Base-by-base conservation (phyloP, 208 protist genomes). In the Leishmania lainsoni region DNA sequence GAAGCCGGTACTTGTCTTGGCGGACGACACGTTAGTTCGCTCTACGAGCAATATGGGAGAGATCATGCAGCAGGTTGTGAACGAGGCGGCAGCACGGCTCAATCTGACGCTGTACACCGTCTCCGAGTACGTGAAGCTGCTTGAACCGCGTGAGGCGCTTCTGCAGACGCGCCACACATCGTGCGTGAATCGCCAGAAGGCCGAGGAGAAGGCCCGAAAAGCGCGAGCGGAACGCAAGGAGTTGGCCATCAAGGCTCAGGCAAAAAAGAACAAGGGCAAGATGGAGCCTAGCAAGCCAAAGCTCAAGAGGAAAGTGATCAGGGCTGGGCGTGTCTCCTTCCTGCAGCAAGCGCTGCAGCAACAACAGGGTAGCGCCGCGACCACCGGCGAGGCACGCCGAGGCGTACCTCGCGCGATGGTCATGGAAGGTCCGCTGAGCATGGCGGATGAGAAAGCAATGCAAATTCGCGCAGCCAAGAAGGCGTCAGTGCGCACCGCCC, bases 1-100 rank as follows among this genome's bases (percentile, higher is more conserved):
- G 26, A 83, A 86, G 35, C 87, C 87, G 12, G 79, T 96, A 35
- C 85, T 98, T 52, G 42, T 98, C 48, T 17, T 97, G 35, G 88
- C 88, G 3, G 81, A 90, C 16, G 85, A 91, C 54, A 22, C 58
- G 14, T 49, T 83, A n/a, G 59, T 90, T n/a, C 76, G 72, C 8
- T 48, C 32, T 6, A 16, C 70, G 54, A 59, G 68, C 61, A 12
- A 71, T 0, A 10, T 75, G 20, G 59, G 76, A 63, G 69, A 79
- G 68, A 22, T 80, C 54, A 48, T 85, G 73, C 80, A 83, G 35
- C 59, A 74, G 0, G 14, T 81, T 3, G 77, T 71, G 17, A 49
- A 26, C 8, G 74, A 80, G 22, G 39, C 83, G 8, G 75, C 75
- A 0, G 70, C 52, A 14, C 58, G 78, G 61, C 73, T 80, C 3